phyloP scores from a whole-genome alignment of 768 basidiomycete genomes.

The Lepiota venenata region DNA sequence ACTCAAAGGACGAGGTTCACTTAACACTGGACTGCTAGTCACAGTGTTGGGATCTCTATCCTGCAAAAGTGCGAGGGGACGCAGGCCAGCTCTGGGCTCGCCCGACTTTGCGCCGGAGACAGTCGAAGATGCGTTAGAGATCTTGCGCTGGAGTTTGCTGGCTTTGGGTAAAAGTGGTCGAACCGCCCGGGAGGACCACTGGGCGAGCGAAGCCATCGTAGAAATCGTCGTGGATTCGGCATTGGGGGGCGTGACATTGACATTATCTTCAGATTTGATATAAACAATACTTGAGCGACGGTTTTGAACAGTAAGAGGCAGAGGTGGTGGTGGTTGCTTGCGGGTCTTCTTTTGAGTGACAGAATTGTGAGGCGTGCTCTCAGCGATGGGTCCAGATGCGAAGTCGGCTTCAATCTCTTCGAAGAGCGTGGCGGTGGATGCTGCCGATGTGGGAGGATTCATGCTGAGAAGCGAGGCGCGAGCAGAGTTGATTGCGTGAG shows the following conservation, averaged over 20 bases:
- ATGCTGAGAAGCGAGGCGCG: constrained; percentile 47
- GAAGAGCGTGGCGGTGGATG: constrained; percentile 60
- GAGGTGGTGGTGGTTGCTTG: constrained; percentile 30
- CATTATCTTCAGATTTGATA: constrained; percentile 53
- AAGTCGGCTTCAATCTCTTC: constrained; percentile 47
- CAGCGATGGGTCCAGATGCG: constrained; percentile 45
- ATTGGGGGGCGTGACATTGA: constrained; percentile 17
- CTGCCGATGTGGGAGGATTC: constrained; percentile 46
- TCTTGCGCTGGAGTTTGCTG: constrained; percentile 44
- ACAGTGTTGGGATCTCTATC: constrained; percentile 41
- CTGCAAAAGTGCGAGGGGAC: constrained; percentile 60
- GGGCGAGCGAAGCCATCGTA: constrained; percentile 35
- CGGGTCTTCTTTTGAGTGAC: constrained; percentile 31
- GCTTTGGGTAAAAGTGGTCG: constrained; percentile 52
- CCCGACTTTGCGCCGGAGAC: constrained; percentile 29
- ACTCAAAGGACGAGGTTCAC: constrained; percentile 47
- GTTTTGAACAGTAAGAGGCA: constrained; percentile 27
- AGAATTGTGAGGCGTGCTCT: constrained; percentile 63
- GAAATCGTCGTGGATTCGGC: constrained; percentile 26
- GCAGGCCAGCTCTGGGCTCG: constrained; percentile 47
- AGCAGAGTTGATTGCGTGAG: constrained; percentile 43
- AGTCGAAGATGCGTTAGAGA: constrained; percentile 22
- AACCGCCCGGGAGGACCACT: constrained; percentile 49
- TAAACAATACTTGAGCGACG: constrained; percentile 60
- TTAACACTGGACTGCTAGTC: constrained; percentile 17